Evolutionary conservation across 768 basidiomycete genomes (phyloP), one percentile per base, ranked within the genome.

Genomic region (Steccherinum ochraceum): DNA sequence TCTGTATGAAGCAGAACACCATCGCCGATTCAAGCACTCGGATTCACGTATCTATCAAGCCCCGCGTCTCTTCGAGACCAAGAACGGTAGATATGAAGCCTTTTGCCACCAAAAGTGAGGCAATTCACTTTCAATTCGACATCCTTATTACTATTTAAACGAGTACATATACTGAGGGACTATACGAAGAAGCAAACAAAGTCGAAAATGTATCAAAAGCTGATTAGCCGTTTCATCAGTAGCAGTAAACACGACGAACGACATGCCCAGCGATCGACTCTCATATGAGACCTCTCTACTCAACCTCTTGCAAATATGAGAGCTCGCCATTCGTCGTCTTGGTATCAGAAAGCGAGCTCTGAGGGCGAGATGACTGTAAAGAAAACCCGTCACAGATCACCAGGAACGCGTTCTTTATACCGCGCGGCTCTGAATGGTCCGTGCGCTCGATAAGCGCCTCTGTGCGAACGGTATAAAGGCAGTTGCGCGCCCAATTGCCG

Each of bases 221-320:
- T 84, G 84, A 86, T 86, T 86, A 79, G 74, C 81, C 84, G 73
- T 19, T 72, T 62, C 68, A 61, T 73, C 80, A 67, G 66, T 77
- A 56, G 61, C 56, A 47, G 58, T 54, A 58, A 61, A 53, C 61
- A 61, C 60, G 74, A 76, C 64, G 70, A 74, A 78, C 75, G 80
- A 76, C 81, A 85, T 83, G 84, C 84, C 84, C 83, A 86, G 83
- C 68, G 71, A 70, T 60, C 74, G 78, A 64, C 57, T 48, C 30
- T 16, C 30, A 35, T 35, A 35, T 53, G 54, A 57, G 52, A 52
- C 73, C 58, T 47, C 54, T 82, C 72, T 83, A 60, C 80, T 79
- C 81, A 73, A 67, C 63, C 54, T 53, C 65, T 53, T 46, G 58
- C 56, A 56, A 65, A 62, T 58, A 48, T 25, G 40, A 40, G 44